Evolutionary conservation across 2,329 filamentous ascomycete species (phyloP).

Genomic region (Microdochium nivale): DNA sequence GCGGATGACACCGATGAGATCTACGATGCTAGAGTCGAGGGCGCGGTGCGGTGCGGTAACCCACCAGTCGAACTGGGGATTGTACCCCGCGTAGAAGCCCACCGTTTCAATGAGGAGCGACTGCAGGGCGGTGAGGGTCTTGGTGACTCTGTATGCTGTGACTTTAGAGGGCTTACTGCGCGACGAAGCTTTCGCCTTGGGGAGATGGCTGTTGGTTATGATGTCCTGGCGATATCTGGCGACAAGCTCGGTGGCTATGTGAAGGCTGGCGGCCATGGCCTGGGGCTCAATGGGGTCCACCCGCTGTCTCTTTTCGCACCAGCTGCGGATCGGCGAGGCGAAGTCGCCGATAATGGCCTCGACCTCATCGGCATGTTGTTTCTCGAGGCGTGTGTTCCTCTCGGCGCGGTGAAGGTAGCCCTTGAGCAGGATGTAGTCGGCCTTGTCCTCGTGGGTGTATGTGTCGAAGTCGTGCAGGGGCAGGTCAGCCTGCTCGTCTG

Average conservation of each 20-base stretch:
- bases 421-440: conserved; percentile 40
- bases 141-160: conserved; percentile 36
- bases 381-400: conserved; percentile 29
- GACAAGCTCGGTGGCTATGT: conserved; percentile 24
- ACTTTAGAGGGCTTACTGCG: conserved; percentile 28
- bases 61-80: conserved; percentile 52
- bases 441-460: conserved; percentile 32
- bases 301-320: conserved; percentile 39
- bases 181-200: neutral
- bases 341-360: conserved; percentile 34
- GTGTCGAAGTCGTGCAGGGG: conserved; percentile 22
- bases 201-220: conserved; percentile 14
- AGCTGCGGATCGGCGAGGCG: conserved; percentile 25
- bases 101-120: conserved; percentile 35
- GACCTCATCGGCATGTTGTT: conserved; percentile 24
- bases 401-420: conserved; percentile 31
- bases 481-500: conserved; percentile 29
- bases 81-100: conserved; percentile 43
- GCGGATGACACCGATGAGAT: conserved; percentile 15
- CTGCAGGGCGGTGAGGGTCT: conserved; percentile 29
- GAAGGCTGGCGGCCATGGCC: conserved; percentile 30
- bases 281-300: conserved; percentile 33
- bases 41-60: conserved; percentile 32
- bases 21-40: conserved; percentile 25
- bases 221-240: conserved; percentile 23